phyloP scores from a whole-genome alignment of 108 stramenopile genomes.

The Skeletonema grethae region DNA sequence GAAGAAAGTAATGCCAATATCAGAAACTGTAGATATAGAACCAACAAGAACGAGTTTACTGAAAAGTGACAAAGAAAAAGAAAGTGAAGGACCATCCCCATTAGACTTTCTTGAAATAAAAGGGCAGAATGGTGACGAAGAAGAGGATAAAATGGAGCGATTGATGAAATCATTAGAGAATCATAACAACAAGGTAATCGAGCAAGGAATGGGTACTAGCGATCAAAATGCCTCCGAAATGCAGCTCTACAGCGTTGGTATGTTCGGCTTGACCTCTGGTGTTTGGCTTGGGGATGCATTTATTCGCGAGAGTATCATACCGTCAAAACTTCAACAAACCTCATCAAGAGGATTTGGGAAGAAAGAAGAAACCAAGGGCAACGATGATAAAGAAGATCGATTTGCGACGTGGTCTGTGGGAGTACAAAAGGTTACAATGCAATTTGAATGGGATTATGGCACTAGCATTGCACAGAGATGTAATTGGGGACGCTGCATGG shows the following conservation, averaged over 20 bases:
- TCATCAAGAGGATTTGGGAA: slow-evolving; percentile 17
- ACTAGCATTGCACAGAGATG: slow-evolving; percentile 53
- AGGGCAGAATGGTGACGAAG: neutral
- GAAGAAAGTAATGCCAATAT: slow-evolving; percentile 32
- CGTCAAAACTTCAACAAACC: slow-evolving; percentile 4
- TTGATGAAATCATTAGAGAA: slow-evolving; percentile 31
- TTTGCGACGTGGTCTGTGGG: slow-evolving; percentile 75
- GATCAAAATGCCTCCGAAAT: slow-evolving; percentile 15
- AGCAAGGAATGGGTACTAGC: slow-evolving; percentile 8
- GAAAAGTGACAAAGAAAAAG: neutral
- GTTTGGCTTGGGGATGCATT: slow-evolving; percentile 79
- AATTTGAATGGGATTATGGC: slow-evolving; percentile 76
- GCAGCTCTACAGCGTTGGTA: slow-evolving; percentile 45
- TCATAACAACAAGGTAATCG: slow-evolving; percentile 36
- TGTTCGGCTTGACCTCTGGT: slow-evolving; percentile 70
- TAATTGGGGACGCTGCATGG: slow-evolving; percentile 29
- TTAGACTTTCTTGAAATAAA: slow-evolving; percentile 25
- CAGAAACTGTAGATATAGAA: neutral
- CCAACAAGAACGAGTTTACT: neutral
- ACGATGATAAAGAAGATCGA: slow-evolving; percentile 18
- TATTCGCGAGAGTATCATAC: slow-evolving; percentile 62
- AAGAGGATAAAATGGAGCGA: slow-evolving; percentile 24
- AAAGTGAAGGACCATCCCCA: slow-evolving; percentile 5
- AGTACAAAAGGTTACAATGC: slow-evolving; percentile 75
- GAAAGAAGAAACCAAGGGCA: neutral